Evolutionary conservation across 352 stramenopile species (phyloP).

Genomic region (Hyaloperonospora brassicae): DNA sequence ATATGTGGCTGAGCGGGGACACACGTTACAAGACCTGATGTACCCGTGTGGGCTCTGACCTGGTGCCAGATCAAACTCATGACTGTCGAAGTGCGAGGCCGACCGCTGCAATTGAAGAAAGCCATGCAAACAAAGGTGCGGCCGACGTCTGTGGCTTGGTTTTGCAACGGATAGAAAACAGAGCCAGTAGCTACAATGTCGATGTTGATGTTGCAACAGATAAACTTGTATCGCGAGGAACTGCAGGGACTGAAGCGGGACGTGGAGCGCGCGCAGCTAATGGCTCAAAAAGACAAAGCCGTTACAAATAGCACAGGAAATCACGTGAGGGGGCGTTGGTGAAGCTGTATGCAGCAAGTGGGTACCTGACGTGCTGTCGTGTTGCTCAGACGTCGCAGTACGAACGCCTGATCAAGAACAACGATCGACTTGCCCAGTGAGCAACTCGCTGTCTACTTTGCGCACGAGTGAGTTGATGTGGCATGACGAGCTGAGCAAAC

Average conservation of each 20-base stretch:
- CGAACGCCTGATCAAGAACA: conserved; percentile 59
- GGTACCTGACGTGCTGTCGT: background rate
- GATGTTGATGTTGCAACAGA: conserved; percentile 15
- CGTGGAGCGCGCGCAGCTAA: conserved; percentile 59
- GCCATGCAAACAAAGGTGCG: conserved; percentile 63
- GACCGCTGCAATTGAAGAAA: conserved; percentile 48
- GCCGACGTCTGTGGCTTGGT: background rate
- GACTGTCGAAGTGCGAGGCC: conserved; percentile 64
- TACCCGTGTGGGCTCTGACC: background rate
- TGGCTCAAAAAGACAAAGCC: conserved; percentile 43
- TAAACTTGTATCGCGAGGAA: conserved; percentile 67
- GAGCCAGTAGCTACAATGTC: background rate
- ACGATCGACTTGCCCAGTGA: conserved; percentile 51
- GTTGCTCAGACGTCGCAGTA: conserved; percentile 49
- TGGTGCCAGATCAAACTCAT: conserved; percentile 64
- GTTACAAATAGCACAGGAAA: conserved; percentile 15
- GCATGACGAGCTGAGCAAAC: background rate
- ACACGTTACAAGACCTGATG: background rate
- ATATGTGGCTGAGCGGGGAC: too few relatives aligned
- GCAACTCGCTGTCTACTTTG: background rate
- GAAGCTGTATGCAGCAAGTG: background rate
- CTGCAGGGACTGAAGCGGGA: conserved; percentile 59
- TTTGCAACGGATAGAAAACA: background rate
- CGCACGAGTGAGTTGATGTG: too few relatives aligned
- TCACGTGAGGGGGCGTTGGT: conserved; percentile 15